A percentile compares a stretch with the other conserved stretches of the same genome.
These are phyloP conservation scores for Magnaporthiopsis poae DNA, from an alignment of 2,329 filamentous ascomycete genomes.

Conservation along the genomic window DNA sequence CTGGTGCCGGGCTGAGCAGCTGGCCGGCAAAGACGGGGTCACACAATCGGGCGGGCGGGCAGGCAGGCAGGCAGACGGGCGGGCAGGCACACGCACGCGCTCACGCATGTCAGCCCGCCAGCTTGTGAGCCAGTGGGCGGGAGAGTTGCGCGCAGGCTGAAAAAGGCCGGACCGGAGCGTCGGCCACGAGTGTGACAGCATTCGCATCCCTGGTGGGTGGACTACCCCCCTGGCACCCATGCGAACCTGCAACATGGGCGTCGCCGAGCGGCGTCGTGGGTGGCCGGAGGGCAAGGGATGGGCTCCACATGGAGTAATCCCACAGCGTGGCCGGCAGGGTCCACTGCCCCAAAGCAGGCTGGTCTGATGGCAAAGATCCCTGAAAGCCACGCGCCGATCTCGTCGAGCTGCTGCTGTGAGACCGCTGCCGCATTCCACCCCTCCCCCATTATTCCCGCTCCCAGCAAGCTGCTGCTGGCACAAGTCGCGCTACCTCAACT, in stretches of 20 bases:
- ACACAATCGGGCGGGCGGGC: no score
- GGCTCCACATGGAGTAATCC: constrained; percentile 6
- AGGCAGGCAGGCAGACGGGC: no score
- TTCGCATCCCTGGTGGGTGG: neutral
- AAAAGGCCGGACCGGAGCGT: neutral
- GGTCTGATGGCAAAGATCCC: constrained; percentile 23
- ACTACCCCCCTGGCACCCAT: neutral
- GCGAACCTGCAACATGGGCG: constrained; percentile 6
- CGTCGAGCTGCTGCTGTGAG: constrained; percentile 18
- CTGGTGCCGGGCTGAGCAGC: neutral
- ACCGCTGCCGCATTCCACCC: constrained; percentile 15
- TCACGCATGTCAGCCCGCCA: no score
- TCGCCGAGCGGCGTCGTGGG: constrained; percentile 2
- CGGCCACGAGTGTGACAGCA: neutral
- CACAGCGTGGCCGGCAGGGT: constrained; percentile 18
- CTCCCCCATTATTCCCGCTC: constrained; percentile 7
- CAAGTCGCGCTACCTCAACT: constrained; percentile 6
- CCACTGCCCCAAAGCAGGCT: constrained; percentile 19
- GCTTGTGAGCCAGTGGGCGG: neutral
- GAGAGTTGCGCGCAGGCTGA: neutral
- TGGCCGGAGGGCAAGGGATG: neutral
- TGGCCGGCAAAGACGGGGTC: no score
- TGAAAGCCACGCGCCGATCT: constrained; percentile 31
- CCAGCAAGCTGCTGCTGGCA: neutral
- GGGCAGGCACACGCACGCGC: no score